phyloP scores from a whole-genome alignment of 1,139 yeast genomes.

The Protomyces inouyei region DNA sequence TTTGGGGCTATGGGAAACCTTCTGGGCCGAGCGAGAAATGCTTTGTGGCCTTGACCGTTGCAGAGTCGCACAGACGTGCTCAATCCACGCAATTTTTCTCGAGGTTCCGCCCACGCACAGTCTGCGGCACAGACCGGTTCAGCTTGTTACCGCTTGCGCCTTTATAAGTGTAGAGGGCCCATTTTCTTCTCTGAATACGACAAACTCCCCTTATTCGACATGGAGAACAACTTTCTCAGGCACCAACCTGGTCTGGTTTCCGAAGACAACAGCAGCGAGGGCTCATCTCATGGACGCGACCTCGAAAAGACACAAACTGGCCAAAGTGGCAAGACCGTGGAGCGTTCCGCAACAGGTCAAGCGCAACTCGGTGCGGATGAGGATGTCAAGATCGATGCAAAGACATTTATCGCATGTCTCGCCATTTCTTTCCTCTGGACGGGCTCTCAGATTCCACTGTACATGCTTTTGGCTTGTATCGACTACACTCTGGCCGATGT shows the following conservation, averaged over 20 bases:
- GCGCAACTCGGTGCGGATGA: conserved; percentile 24
- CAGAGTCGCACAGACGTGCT: no score
- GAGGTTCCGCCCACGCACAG: no score
- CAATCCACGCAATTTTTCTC: no score
- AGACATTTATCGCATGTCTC: conserved; percentile 24
- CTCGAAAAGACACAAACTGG: conserved; percentile 17
- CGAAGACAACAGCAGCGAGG: background rate
- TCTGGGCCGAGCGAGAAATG: no score
- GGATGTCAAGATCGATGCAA: conserved; percentile 10
- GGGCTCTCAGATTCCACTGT: conserved; percentile 24
- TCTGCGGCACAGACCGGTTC: no score
- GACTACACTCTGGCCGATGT: conserved; percentile 22
- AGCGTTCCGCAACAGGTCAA: conserved; percentile 16
- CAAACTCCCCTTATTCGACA: background rate
- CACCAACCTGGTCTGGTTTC: background rate
- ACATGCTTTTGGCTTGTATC: conserved; percentile 18
- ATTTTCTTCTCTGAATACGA: background rate
- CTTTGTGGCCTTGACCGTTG: no score
- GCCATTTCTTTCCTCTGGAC: conserved; percentile 26
- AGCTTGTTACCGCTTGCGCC: no score
- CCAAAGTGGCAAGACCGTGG: conserved; percentile 9
- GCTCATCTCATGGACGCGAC: background rate
- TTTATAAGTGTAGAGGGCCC: no score
- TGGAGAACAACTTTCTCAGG: background rate
- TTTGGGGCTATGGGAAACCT: no score